Evolutionary conservation across 208 protist species (phyloP), one percentile per base, ranked within the genome.

Genomic region (Acanthamoeba polyphaga): DNA sequence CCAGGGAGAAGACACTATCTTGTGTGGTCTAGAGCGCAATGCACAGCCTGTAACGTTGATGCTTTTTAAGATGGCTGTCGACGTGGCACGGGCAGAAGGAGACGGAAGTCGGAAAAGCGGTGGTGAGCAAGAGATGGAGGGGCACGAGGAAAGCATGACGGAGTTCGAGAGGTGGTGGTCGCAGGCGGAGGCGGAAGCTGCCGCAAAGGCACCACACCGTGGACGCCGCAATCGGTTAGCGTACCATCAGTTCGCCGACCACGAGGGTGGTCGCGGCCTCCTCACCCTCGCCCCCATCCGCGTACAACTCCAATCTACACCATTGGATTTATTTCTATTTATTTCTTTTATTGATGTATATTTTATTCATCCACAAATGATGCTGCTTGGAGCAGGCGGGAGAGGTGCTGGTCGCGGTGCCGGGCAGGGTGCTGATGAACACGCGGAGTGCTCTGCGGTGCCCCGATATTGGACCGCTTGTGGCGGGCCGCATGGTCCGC

Each of bases 341-440:
- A 7, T 5, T 34, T n/a, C n/a, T n/a, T n/a, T n/a, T n/a, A n/a
- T n/a, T n/a, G n/a, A n/a, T 27, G 34, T 12, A 46, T 46, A 38
- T 32, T 74, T 13, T 7, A 49, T 10, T 49, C 29, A 76, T 3
- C 27, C 32, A 32, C 27, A 32, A 38, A 24, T 3, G 34, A 0
- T 27, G 3, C 32, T 4, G 2, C 2, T 10, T 49, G 2, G 43
- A 49, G 24, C 13, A 17, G 68, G 22, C 82, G 3, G 82, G 82
- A n/a, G 82, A 90, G n/a, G 58, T 68, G 82, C 43, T 90, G 58
- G 51, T 90, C 13, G 46, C 46, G 1, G 82, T 90, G 49, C 82
- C 82, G n/a, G 49, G 55, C 0, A 8, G 82, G 15, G 22, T 90
- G 51, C 51, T 90, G 49, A 90, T 90, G 82, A 90, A 90, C 82